Percentiles rank a stretch among this genome's conserved stretches.
These are phyloP conservation scores for Paracoccidioides lutzii DNA, from an alignment of 2,329 filamentous ascomycete genomes.

Conservation along the genomic window DNA sequence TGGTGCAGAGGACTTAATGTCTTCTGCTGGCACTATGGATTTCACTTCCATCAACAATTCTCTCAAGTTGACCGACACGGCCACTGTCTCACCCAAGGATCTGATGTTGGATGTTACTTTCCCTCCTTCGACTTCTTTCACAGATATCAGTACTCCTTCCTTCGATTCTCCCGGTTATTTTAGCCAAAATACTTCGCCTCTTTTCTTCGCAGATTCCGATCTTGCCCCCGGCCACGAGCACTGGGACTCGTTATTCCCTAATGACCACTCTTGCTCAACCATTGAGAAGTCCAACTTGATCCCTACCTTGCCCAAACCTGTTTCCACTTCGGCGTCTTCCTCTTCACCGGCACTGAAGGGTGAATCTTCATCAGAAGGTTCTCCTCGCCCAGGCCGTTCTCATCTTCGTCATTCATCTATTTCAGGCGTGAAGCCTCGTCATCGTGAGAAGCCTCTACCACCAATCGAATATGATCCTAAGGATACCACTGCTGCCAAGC, in stretches of 20 bases:
- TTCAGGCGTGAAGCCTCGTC: conserved; percentile 58
- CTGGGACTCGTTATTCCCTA: conserved; percentile 54
- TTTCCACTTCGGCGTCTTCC: conserved; percentile 7
- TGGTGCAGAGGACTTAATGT: conserved; percentile 17
- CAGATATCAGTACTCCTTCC: conserved; percentile 71
- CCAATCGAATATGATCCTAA: conserved; percentile 62
- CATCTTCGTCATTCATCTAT: conserved; percentile 52
- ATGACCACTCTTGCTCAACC: not conserved
- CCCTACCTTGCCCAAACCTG: not conserved
- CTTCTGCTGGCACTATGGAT: conserved; percentile 16
- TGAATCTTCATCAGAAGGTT: conserved; percentile 28
- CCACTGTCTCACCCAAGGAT: conserved; percentile 74
- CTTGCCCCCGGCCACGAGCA: conserved; percentile 41
- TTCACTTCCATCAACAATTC: conserved; percentile 38
- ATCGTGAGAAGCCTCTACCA: conserved; percentile 68
- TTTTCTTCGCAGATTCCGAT: conserved; percentile 49
- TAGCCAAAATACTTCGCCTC: conserved; percentile 64
- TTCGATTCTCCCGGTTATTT: conserved; percentile 61
- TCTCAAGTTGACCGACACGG: conserved; percentile 17
- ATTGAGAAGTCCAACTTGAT: not conserved
- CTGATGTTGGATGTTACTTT: conserved; percentile 57
- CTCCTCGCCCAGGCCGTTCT: conserved; percentile 33
- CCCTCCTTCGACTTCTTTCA: conserved; percentile 70
- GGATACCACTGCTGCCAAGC: conserved; percentile 76
- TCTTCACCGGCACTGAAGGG: conserved; percentile 23